Evolutionary conservation across 805 yeast species (phyloP).

Genomic region (Kodamaea laetipori): DNA sequence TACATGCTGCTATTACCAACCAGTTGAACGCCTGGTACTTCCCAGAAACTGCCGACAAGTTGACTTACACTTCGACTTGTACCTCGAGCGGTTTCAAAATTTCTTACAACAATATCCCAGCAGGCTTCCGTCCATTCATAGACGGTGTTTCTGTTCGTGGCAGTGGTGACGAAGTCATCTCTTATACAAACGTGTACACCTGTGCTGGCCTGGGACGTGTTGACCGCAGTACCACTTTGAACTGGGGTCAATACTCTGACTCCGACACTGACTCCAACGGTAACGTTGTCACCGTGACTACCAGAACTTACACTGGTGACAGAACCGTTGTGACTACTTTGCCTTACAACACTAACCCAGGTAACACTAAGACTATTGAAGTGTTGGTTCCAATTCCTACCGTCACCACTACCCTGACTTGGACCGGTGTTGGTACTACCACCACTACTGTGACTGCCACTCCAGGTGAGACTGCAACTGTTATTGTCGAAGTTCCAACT

Average conservation of each 20-base stretch:
- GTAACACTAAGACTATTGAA: constrained; percentile 17
- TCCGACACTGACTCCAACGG: constrained; percentile 10
- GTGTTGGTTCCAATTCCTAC: constrained; percentile 20
- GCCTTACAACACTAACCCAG: constrained; percentile 9
- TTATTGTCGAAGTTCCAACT: constrained; percentile 19
- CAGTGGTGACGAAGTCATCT: not conserved
- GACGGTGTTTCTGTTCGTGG: constrained; percentile 6
- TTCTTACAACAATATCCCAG: constrained; percentile 25
- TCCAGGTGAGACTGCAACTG: constrained; percentile 13
- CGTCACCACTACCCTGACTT: constrained; percentile 18
- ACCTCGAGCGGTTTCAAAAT: not conserved
- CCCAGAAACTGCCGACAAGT: constrained; percentile 5
- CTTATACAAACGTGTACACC: constrained; percentile 15
- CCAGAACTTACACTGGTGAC: constrained; percentile 12
- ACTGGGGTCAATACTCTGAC: constrained; percentile 8
- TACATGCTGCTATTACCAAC: constrained; percentile 20
- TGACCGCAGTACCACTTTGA: not conserved
- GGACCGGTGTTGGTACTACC: constrained; percentile 19
- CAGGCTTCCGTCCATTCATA: constrained; percentile 27
- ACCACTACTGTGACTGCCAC: constrained; percentile 14
- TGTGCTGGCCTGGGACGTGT: constrained; percentile 16
- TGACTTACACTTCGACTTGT: constrained; percentile 12
- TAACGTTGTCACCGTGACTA: constrained; percentile 10
- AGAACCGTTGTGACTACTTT: constrained; percentile 12
- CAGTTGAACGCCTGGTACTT: constrained; percentile 8